A percentile compares a stretch with the other conserved stretches of the same genome.
Conservation (phyloP, 2,329 filamentous ascomycete species). For the Fusarium anguioides region DNA sequence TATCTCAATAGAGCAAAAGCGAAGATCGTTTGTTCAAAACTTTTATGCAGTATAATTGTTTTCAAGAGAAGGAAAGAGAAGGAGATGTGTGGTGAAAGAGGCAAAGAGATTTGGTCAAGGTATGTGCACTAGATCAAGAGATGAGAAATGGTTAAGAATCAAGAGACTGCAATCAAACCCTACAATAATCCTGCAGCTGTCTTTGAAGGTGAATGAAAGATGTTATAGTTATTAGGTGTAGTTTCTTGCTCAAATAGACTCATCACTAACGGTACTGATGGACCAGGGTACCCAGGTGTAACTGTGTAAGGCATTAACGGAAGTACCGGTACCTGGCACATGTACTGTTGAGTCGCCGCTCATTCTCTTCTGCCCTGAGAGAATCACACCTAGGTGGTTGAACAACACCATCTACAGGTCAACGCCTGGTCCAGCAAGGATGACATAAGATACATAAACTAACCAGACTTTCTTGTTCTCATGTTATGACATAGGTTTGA, state of each 20-base stretch:
- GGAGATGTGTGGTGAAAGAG: not conserved
- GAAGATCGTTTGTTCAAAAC: not conserved
- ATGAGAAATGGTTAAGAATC: not conserved
- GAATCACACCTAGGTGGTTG: not conserved
- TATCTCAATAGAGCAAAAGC: not conserved
- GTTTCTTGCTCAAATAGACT: constrained; percentile 38
- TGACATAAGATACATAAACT: not conserved
- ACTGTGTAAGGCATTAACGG: not conserved
- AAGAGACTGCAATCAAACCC: not conserved
- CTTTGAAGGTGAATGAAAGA: not conserved
- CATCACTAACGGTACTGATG: not conserved
- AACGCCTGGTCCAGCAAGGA: too few species aligned
- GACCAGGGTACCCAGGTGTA: constrained; percentile 5
- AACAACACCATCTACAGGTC: not conserved
- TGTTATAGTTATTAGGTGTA: not conserved
- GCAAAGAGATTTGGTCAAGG: not conserved
- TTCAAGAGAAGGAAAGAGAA: not conserved
- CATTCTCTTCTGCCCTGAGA: not conserved
- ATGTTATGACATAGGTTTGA: not conserved
- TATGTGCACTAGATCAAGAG: not conserved
- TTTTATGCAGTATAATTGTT: not conserved
- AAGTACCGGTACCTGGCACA: constrained; percentile 31
- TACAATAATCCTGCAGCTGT: not conserved
- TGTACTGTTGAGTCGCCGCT: constrained; percentile 10
- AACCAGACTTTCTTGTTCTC: too few species aligned